phyloP scores from a whole-genome alignment of 2,329 filamentous ascomycete species.

The Setomelanomma holmii region DNA sequence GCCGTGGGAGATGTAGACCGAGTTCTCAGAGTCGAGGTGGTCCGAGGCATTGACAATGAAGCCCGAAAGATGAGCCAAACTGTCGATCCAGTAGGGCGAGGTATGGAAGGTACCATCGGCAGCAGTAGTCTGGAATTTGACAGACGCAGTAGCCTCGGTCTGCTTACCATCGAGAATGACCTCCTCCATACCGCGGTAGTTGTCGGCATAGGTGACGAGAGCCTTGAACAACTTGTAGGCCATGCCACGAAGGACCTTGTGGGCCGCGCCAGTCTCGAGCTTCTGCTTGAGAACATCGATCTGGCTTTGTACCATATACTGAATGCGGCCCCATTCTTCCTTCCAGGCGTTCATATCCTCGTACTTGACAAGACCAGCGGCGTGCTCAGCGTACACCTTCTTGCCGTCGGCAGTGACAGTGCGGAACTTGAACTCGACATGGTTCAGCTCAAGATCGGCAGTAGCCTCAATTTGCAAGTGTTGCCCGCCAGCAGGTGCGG shows the following conservation, averaged over 20 bases:
- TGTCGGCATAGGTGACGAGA: constrained; percentile 63
- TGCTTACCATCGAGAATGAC: constrained; percentile 64
- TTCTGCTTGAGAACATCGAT: constrained; percentile 72
- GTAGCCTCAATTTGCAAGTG: constrained; percentile 67
- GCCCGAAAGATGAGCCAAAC: constrained; percentile 63
- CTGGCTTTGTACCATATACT: constrained; percentile 64
- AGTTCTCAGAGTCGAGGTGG: constrained; percentile 64
- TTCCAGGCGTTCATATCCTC: constrained; percentile 68
- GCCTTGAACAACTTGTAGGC: constrained; percentile 77
- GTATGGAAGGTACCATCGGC: constrained; percentile 64
- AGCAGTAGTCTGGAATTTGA: constrained; percentile 63
- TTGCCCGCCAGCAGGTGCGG: constrained; percentile 60
- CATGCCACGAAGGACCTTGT: constrained; percentile 76
- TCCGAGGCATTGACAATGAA: constrained; percentile 68
- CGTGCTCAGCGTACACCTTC: constrained; percentile 66
- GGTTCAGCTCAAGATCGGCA: constrained; percentile 63
- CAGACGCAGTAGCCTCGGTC: constrained; percentile 62
- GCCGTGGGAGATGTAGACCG: constrained; percentile 68
- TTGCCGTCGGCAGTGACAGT: constrained; percentile 67
- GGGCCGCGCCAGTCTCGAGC: constrained; percentile 70
- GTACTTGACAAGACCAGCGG: constrained; percentile 66
- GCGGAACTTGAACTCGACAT: constrained; percentile 62
- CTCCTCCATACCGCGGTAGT: constrained; percentile 65
- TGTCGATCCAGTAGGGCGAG: constrained; percentile 67
- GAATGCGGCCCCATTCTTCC: constrained; percentile 70